These are phyloP conservation scores for Monilinia fructicola DNA, from an alignment of 2,329 filamentous ascomycete species.

Conservation along the genomic window DNA sequence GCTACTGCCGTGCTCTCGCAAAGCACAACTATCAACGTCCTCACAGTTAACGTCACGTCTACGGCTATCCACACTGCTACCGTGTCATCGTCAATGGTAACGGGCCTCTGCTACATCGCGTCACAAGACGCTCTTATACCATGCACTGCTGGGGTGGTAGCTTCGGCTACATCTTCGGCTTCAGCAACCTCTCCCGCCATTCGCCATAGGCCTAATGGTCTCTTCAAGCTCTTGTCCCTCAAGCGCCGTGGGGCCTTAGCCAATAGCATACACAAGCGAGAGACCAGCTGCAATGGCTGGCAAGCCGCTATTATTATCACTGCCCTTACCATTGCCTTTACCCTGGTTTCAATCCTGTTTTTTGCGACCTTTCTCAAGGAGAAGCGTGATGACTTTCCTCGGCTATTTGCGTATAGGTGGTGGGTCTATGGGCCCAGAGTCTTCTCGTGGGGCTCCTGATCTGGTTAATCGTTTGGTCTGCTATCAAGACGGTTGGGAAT, in stretches of 20 bases:
- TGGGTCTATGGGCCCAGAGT: not conserved
- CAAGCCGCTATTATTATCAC: not conserved
- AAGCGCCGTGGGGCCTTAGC: not conserved
- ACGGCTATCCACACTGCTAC: not conserved
- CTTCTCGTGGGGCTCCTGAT: not conserved
- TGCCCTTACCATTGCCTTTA: not conserved
- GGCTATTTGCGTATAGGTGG: not conserved
- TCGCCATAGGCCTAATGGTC: not conserved
- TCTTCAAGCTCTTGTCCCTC: not conserved
- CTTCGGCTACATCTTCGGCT: not conserved
- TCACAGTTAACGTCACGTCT: not conserved
- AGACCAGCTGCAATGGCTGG: not conserved
- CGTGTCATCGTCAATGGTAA: not conserved
- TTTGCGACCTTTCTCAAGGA: not conserved
- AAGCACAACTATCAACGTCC: not conserved
- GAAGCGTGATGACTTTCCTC: not conserved
- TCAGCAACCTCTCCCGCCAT: not conserved
- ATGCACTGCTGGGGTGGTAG: not conserved
- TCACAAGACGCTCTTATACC: not conserved
- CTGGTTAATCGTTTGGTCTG: conserved; percentile 7
- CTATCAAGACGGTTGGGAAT: not conserved
- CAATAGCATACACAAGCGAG: not conserved
- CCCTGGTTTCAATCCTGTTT: not conserved
- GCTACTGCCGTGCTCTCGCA: not conserved
- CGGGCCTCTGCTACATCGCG: not conserved